Base-by-base conservation (phyloP, 768 basidiomycete species). In the Psilocybe tampanensis region DNA sequence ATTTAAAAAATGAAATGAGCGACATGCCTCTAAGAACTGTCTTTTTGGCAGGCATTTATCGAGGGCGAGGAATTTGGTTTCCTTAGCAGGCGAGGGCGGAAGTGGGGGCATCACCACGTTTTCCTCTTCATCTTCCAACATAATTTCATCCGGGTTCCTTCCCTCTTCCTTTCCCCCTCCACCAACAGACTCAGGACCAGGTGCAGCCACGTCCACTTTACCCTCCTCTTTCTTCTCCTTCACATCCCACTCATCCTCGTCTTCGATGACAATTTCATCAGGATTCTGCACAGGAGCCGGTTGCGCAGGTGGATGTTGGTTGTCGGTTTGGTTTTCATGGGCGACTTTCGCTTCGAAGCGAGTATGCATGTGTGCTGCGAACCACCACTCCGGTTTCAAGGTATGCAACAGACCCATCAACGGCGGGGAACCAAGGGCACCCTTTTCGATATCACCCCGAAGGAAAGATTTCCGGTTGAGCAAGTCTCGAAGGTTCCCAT, bases 321-420 rank as follows among this genome's bases (percentile, higher is more conserved):
- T n/a, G n/a, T n/a, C n/a, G 29, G 29, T 29, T 2, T 24, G 48
- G 8, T 56, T 60, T 15, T 62, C 62, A 52, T 90, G 86, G 2
- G 69, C 62, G 8, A 89, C 82, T 0, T 74, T 70, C 2, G 94
- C 95, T 57, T 94, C 88, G 64, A 90, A 98, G 49, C 89, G 86
- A 47, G 88, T 86, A 66, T 98, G 96, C 48, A 98, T 66, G 72
- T 98, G 96, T 0, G 94, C 95, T 3, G 92, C 73, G 70, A 97
- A 97, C 96, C 95, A 98, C 85, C 92, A 89, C 44, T 79, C 65
- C 0, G 95, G 95, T 64, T 83, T 79, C 29, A 97, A 77, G 22
- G 79, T 87, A 29, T 74, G 76, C 21, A 98, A 72, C 0, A 98
- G 77, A 12, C 84, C 85, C 80, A 90, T 87, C 33, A 96, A 74